A percentile compares a stretch with the other conserved stretches of the same genome.
Conservation (phyloP, 2,329 filamentous ascomycete genomes). For the Fusarium domesticum region DNA sequence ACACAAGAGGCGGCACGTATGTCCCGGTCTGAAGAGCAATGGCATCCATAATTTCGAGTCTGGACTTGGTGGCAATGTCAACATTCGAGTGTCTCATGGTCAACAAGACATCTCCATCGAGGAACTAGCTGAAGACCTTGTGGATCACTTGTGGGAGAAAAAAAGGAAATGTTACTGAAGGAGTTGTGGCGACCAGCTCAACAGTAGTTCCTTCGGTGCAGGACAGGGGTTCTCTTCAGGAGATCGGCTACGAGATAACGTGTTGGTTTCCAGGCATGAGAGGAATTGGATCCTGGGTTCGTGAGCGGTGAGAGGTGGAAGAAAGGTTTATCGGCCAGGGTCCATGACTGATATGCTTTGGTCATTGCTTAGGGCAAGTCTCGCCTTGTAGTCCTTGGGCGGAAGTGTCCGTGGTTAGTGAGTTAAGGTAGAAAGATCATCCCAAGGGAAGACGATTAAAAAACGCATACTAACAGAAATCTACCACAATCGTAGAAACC, state of each 20-base stretch:
- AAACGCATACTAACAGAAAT: too few relatives aligned
- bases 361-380: neutral
- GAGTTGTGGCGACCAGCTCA: neutral
- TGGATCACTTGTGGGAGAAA: neutral
- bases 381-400: too few relatives aligned
- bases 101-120: neutral
- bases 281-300: neutral
- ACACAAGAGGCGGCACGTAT: constrained; percentile 3
- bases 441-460: neutral
- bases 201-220: neutral
- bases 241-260: neutral
- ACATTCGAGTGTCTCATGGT: neutral
- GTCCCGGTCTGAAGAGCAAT: neutral
- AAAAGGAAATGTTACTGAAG: neutral
- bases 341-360: neutral
- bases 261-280: neutral
- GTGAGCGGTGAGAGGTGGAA: neutral
- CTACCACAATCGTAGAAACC: too few relatives aligned
- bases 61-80: neutral
- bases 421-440: neutral
- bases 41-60: neutral
- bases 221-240: neutral
- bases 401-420: too few relatives aligned
- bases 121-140: too few relatives aligned
- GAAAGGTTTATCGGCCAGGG: too few relatives aligned